Percentiles rank a stretch among this genome's conserved stretches.
phyloP scores from a whole-genome alignment of 257 asterid species.

The Solanum etuberosum region DNA sequence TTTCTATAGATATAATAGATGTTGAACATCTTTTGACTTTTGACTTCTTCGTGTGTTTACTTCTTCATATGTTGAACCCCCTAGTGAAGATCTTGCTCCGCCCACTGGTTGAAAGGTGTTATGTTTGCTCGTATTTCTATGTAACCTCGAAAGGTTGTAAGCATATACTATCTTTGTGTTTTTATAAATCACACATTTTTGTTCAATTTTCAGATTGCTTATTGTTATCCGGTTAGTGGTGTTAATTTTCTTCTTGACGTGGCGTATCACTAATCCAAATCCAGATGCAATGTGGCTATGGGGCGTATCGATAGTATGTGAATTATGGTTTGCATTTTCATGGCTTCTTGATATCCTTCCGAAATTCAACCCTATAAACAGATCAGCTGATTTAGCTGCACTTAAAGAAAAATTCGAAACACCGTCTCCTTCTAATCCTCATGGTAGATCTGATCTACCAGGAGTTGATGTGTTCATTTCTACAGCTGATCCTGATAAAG shows the following conservation, averaged over 20 bases:
- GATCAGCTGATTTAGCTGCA: slow-evolving; percentile 63
- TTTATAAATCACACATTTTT: neutral
- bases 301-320: slow-evolving; percentile 80
- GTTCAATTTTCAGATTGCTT: slow-evolving; percentile 37
- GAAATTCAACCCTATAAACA: slow-evolving; percentile 80
- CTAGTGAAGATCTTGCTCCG: neutral
- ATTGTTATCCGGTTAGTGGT: slow-evolving; percentile 51
- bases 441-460: slow-evolving; percentile 87
- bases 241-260: slow-evolving; percentile 41
- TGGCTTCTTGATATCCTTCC: slow-evolving; percentile 95
- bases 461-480: slow-evolving; percentile 85
- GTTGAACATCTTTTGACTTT: neutral
- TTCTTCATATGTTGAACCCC: neutral
- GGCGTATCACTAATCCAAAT: slow-evolving; percentile 76
- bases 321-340: slow-evolving; percentile 91
- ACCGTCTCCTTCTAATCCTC: slow-evolving; percentile 46
- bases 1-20: too few relatives aligned
- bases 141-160: too few relatives aligned
- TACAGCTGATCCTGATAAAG: slow-evolving; percentile 94
- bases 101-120: neutral
- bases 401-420: slow-evolving; percentile 73
- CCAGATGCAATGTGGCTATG: slow-evolving; percentile 81
- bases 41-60: neutral
- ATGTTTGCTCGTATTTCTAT: too few relatives aligned
- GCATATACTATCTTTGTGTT: neutral